Evolutionary conservation across 140 eudicot species (phyloP).

Genomic region (Flaveria floridana): DNA sequence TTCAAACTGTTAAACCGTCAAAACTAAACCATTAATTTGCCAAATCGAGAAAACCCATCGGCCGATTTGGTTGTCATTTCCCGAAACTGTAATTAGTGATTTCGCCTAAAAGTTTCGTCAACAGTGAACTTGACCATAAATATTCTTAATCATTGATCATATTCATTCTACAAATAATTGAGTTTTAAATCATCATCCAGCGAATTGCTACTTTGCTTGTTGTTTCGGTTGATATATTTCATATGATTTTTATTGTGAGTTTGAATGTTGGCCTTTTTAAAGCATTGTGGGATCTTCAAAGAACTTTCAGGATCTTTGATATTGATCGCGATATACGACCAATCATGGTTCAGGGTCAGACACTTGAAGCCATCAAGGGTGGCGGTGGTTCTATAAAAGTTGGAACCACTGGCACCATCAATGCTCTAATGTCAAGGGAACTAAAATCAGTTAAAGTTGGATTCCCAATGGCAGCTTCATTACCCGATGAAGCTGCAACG

Average conservation of each 20-base stretch:
- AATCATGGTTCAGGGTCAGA: conserved; percentile 54
- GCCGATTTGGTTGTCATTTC: background rate
- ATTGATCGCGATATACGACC: background rate
- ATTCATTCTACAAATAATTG: background rate
- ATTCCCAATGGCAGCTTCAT: conserved; percentile 33
- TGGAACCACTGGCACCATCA: conserved; percentile 82
- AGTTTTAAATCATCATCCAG: background rate
- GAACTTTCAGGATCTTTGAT: background rate
- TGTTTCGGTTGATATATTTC: conserved; percentile 1
- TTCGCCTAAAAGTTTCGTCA: too few species aligned
- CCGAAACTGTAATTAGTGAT: too few species aligned
- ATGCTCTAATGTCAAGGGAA: conserved; percentile 82
- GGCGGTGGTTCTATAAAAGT: conserved; percentile 95
- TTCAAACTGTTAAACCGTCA: too few species aligned
- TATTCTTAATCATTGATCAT: too few species aligned
- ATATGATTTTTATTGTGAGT: background rate
- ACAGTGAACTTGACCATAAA: background rate
- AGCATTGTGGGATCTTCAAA: background rate
- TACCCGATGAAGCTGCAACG: conserved; percentile 27
- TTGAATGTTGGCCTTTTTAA: background rate
- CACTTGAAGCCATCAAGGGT: conserved; percentile 77
- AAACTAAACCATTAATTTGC: background rate
- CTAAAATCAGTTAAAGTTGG: conserved; percentile 43
- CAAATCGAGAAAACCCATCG: too few species aligned
- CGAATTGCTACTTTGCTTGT: conserved; percentile 8